Base-by-base conservation (phyloP, 768 basidiomycete genomes). In the Mycena filopes region DNA sequence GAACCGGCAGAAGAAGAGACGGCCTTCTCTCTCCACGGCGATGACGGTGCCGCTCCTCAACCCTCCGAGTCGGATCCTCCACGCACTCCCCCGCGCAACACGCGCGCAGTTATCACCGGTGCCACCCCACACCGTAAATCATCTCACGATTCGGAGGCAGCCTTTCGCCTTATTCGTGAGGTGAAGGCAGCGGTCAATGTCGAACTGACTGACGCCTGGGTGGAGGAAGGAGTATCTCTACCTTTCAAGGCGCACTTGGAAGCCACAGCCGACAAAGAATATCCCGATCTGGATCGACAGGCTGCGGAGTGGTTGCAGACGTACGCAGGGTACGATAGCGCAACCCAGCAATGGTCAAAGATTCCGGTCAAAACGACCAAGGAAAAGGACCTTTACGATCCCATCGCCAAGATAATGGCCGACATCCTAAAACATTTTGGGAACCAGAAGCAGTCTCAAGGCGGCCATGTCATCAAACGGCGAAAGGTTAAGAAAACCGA, bases 191-290 rank as follows among this genome's bases (percentile, higher is more conserved):
- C 41, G 3, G 42, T 55, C 31, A 18, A 11, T 13, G 8, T 20
- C 8, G 56, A 58, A 28, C 28, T 58, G 20, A 33, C 15, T 25
- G 23, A 26, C 33, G 29, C 56, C 4, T 58, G 56, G 56, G 56
- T 58, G 21, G 46, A 1, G n/a, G 56, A 47, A 33, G 31, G 47
- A 18, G 23, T 45, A 13, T 33, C 42, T n/a, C 29, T 46, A 13
- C 45, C 47, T 8, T 58, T 58, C 21, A 45, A 58, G 33, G 15
- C 2, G 4, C 7, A 26, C 10, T 26, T 58, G 33, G 40, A 40
- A 25, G 2, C 4, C 18, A 58, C 10, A 16, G 36, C 48, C 54
- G 21, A 47, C 18, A 10, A 8, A 18, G 46, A 29, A 12, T 58
- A 58, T 48, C 46, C 46, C 38, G 56, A 48, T 3, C 25, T 58